Base-by-base conservation (phyloP, 1,139 yeast genomes). In the Taphrina deformans region DNA sequence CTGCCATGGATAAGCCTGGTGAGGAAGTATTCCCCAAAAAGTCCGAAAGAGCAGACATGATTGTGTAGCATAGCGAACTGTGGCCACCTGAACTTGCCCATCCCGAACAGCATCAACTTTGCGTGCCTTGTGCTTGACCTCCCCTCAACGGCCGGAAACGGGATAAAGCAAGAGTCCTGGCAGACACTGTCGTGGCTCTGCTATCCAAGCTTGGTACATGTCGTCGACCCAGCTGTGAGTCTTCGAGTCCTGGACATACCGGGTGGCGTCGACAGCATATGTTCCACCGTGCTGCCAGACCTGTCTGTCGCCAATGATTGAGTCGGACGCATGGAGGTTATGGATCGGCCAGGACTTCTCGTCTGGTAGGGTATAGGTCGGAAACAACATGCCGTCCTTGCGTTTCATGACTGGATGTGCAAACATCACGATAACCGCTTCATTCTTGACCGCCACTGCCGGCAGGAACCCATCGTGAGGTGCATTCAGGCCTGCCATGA, bases 131-230 rank as follows among this genome's bases (percentile, higher is more conserved):
- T n/a, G n/a, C n/a, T n/a, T n/a, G n/a, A n/a, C n/a, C n/a, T 21
- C 6, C 9, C 16, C 27, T 58, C 46, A 58, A 5, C 40, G 10
- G 12, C 63, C 63, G 12, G 63, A 59, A 26, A 59, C 63, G 3
- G 63, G 63, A 27, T 59, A 52, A 10, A 58, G 10, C 38, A 58
- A 23, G n/a, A 58, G 55, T n/a, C 38, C 55, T 21, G 63, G 55
- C 21, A 58, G 27, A 31, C 61, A 40, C 27, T 41, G 41, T n/a
- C 23, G 21, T 1, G 31, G 27, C 7, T 50, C 48, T n/a, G n/a
- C 27, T 14, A 16, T 38, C 63, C 63, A 58, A 14, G 16, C 23
- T 27, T 58, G 63, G 29, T 58, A 58, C 21, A 58, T 27, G 14
- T 46, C 41, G 26, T 58, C 55, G 7, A 33, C n/a, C 63, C 63